These are phyloP conservation scores for Zygosaccharomyces pseudobailii DNA, from an alignment of 1,139 yeast species.

Conservation along the genomic window DNA sequence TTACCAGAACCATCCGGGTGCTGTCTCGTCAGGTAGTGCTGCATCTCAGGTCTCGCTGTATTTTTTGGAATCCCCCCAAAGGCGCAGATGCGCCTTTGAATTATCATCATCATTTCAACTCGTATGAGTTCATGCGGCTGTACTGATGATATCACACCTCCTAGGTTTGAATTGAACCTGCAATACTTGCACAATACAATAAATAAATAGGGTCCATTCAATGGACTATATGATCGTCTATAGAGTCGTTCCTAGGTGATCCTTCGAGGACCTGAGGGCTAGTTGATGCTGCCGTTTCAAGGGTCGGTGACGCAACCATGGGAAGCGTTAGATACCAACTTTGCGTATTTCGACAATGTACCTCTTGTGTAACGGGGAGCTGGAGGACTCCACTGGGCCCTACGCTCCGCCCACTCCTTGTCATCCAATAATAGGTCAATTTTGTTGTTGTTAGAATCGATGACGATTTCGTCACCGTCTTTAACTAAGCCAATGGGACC, in stretches of 20 bases:
- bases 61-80: slow-evolving; percentile 64
- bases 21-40: slow-evolving; percentile 69
- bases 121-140: slow-evolving; percentile 1
- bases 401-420: slow-evolving; percentile 67
- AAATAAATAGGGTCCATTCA: slow-evolving; percentile 22
- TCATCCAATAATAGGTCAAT: slow-evolving; percentile 77
- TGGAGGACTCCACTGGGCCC: slow-evolving; percentile 69
- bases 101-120: background rate
- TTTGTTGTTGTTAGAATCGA: slow-evolving; percentile 87
- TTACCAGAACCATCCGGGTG: slow-evolving; percentile 99
- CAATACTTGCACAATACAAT: slow-evolving; percentile 5
- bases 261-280: slow-evolving; percentile 1
- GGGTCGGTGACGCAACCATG: slow-evolving; percentile 87
- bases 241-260: slow-evolving; percentile 3
- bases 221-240: slow-evolving; percentile 20
- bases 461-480: slow-evolving; percentile 86
- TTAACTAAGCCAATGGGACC: slow-evolving; percentile 95
- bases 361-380: slow-evolving; percentile 88
- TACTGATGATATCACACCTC: background rate
- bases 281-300: slow-evolving; percentile 7
- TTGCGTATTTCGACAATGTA: slow-evolving; percentile 77
- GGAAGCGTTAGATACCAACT: slow-evolving; percentile 85
- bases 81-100: background rate
- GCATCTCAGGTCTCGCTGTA: slow-evolving; percentile 27
- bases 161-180: background rate